Conservation (phyloP, 73 alveolate genomes). For the Strombidium stylifer region DNA sequence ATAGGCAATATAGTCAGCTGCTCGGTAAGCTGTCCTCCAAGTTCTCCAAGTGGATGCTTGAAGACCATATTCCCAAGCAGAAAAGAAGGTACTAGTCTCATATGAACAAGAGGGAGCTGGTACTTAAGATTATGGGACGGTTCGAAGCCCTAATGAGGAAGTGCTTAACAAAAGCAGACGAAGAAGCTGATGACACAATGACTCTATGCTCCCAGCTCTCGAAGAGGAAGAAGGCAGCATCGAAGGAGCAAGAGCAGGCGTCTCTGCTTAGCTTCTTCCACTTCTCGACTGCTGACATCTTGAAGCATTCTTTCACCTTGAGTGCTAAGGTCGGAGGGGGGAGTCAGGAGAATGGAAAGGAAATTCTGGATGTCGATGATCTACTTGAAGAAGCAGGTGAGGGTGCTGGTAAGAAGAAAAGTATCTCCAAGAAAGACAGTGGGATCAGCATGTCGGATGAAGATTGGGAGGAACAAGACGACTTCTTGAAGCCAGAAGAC, state of each 20-base stretch:
- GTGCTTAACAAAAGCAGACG: neutral
- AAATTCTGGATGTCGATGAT: no score
- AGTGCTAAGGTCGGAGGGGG: no score
- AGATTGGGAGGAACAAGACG: no score
- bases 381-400: no score
- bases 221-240: neutral
- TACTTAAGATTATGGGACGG: constrained; percentile 1
- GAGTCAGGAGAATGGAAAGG: no score
- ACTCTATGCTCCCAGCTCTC: neutral
- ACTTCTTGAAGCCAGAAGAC: no score
- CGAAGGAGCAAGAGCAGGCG: neutral
- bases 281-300: neutral
- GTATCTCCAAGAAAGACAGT: no score
- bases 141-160: constrained; percentile 1
- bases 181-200: neutral
- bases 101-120: neutral
- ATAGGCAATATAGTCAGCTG: no score
- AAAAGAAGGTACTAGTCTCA: neutral
- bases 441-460: no score
- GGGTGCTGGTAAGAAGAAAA: no score
- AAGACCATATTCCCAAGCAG: neutral
- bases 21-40: neutral
- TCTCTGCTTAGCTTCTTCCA: neutral
- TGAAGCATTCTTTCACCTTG: no score
- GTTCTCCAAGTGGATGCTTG: constrained; percentile 7